Evolutionary conservation across 2,329 filamentous ascomycete genomes (phyloP), one percentile per base, ranked within the genome.

Genomic region (Aspergillus viridinutans): DNA sequence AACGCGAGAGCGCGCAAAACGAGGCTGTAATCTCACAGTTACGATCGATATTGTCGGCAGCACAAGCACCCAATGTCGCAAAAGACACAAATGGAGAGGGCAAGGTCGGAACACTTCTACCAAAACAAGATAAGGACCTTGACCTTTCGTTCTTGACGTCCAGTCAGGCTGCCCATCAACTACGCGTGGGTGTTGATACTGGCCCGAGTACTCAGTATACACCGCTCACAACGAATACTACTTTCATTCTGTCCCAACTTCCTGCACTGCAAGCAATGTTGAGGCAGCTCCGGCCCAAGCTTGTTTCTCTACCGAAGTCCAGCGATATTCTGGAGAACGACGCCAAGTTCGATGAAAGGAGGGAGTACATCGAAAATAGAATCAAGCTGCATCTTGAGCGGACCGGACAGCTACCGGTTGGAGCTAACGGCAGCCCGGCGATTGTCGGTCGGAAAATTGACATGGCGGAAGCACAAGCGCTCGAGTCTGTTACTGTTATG

Each of bases 331-430:
- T 70, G 29, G 71, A 76, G 57, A 66, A 65, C 50, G 73, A 80
- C 60, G 82, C 81, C 49, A 90, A 85, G 77, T 82, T 86, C 42
- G 83, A 86, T 53, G 86, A 94, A 71, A 81, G 93, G 58, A 81
- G 88, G 56, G 83, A 89, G 63, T 97, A 97, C 71, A 86, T 97
- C 50, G 92, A 97, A 74, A 83, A 83, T 54, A 87, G 92, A 67
- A 90, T 90, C 52, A 80, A 85, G 63, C 82, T 89, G 58, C 90
- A 95, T 70, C 77, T 97, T 43, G 90, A 96, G 76, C 71, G 76
- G 25, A 68, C 72, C 45, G 76, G 76, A 7, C 73, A 75, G 56
- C 58, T 76, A 50, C 65, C 69, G 6, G 65, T 72, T 54, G 67
- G 69, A 9, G 62, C 67, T 29, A 69, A 73, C 49, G 67, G 69